Evolutionary conservation across 2,329 filamentous ascomycete genomes (phyloP).

Genomic region (Penicillium sp.): DNA sequence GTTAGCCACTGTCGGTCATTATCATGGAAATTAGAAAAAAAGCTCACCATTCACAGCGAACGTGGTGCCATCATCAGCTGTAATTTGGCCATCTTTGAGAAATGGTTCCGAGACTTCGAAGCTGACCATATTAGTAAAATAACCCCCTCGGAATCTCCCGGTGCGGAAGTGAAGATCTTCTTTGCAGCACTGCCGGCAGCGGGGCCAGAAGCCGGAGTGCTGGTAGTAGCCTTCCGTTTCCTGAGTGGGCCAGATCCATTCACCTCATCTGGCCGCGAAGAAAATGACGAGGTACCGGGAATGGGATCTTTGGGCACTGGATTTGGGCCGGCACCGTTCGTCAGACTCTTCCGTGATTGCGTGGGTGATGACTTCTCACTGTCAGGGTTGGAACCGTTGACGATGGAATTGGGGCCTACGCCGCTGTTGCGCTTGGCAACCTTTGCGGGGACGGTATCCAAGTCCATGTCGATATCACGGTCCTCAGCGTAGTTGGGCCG

Average conservation of each 20-base stretch:
- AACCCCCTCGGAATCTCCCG: constrained; percentile 29
- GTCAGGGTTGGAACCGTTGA: constrained; percentile 34
- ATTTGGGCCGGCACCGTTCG: constrained; percentile 32
- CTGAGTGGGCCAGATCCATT: constrained; percentile 55
- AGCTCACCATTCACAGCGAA: constrained; percentile 77
- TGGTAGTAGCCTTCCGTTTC: constrained; percentile 73
- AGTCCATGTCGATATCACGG: constrained; percentile 83
- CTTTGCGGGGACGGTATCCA: constrained; percentile 52
- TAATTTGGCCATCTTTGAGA: constrained; percentile 70
- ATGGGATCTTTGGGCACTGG: constrained; percentile 44
- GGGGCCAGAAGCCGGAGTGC: constrained; percentile 32
- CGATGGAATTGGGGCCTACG: constrained; percentile 21
- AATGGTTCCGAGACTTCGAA: constrained; percentile 68
- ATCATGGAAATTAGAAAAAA: not conserved
- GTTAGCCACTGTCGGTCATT: not conserved
- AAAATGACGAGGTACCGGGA: constrained; percentile 56
- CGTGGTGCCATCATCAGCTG: constrained; percentile 84
- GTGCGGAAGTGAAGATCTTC: constrained; percentile 34
- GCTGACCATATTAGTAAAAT: constrained; percentile 78
- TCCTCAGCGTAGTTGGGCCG: constrained; percentile 95
- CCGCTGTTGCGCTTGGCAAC: constrained; percentile 30
- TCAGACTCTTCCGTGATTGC: constrained; percentile 39
- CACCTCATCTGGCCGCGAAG: constrained; percentile 44
- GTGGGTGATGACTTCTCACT: constrained; percentile 37
- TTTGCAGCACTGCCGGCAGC: constrained; percentile 30